A percentile compares a stretch with the other conserved stretches of the same genome.
These are phyloP conservation scores for Candida suzukii DNA, from an alignment of 805 yeast species.

Conservation along the genomic window DNA sequence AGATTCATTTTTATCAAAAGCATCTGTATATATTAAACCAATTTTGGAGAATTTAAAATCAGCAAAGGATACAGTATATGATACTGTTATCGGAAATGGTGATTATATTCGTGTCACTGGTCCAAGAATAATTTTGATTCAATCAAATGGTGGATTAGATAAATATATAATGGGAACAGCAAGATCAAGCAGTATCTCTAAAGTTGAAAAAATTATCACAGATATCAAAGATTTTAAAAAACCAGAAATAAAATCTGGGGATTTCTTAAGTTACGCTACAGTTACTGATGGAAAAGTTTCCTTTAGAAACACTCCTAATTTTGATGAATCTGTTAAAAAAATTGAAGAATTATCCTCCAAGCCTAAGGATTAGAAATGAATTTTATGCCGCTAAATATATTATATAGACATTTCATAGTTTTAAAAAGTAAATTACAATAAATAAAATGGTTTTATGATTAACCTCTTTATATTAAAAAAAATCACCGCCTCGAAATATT, in stretches of 20 bases:
- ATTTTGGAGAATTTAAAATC: neutral
- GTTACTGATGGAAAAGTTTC: constrained; percentile 34
- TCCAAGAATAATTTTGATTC: constrained; percentile 44
- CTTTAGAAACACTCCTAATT: constrained; percentile 38
- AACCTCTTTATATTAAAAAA: too few species aligned
- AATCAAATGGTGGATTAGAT: constrained; percentile 32
- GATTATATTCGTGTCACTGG: constrained; percentile 46
- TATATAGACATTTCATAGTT: too few species aligned
- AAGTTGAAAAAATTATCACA: constrained; percentile 17
- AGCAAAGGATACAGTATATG: constrained; percentile 4
- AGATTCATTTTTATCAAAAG: constrained; percentile 1
- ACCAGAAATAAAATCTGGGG: constrained; percentile 26
- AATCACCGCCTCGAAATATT: neutral
- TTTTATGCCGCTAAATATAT: too few species aligned
- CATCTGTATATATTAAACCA: neutral
- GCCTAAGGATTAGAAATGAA: neutral
- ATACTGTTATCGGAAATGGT: constrained; percentile 27
- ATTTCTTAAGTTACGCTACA: constrained; percentile 41
- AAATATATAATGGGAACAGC: constrained; percentile 8
- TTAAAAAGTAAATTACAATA: too few species aligned
- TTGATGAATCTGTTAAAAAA: constrained; percentile 28
- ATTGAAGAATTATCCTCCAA: constrained; percentile 13
- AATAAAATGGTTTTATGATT: neutral
- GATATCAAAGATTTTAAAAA: constrained; percentile 9
- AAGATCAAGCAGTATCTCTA: constrained; percentile 2